Base-by-base conservation (phyloP, 371 early-diverging fungal genomes). In the Syncephalastrum sp. region DNA sequence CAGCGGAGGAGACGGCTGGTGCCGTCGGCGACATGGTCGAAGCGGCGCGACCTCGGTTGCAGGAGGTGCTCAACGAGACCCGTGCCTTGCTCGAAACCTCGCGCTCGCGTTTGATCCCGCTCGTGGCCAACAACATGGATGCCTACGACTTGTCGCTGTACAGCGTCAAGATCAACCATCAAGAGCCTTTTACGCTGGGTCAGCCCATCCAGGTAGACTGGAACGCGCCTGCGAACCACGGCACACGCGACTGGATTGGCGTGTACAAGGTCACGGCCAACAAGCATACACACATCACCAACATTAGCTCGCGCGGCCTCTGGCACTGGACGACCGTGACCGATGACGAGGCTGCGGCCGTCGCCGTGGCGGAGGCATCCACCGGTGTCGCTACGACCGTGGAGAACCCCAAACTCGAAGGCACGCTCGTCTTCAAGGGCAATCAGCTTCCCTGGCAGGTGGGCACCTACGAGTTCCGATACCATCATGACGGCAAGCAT, bases 181-280 rank as follows among this genome's bases (percentile, higher is more conserved):
- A 56, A 51, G 3, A 54, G 69, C n/a, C 50, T 43, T 81, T 71
- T 56, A 65, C 75, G 15, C 77, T 94, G 21, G 96, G 95, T 10
- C 83, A 88, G 57, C 80, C 85, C 12, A 87, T 95, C 45, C 64
- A 59, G 1, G 72, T 92, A 2, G 56, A 64, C 8, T 95, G 93
- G 88, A 81, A 82, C 3, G 94, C 90, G 1, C 91, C 85, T 16
- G 73, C 67, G 56, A 82, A 82, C 55, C 85, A 86, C 65, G 78
- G 90, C 44, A 55, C 78, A n/a, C 77, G 82, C 50, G 96, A 96
- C 71, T 96, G 98, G 97, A 88, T 97, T 60, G 98, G 96, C 27
- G 72, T 96, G 3, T 97, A 95, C 71, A 82, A 83, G 38, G 83
- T 92, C 0, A 82, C 79, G 0, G 79, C 84, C 19, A 94, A 95